These are phyloP conservation scores for Aeminium ludgeri DNA, from an alignment of 495 filamentous ascomycete species.

Conservation along the genomic window DNA sequence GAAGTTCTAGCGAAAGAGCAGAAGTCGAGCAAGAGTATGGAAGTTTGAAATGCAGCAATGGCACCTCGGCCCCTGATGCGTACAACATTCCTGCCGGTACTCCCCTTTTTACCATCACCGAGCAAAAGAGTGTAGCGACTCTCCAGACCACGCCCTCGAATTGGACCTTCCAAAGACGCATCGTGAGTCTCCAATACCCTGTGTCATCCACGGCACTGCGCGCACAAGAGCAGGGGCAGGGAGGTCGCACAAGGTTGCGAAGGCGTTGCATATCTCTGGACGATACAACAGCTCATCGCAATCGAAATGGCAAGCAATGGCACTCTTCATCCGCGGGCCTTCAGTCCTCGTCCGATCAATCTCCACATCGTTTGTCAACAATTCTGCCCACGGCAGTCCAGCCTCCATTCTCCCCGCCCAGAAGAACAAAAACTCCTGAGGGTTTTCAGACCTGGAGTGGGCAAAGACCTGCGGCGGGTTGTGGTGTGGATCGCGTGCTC, in stretches of 20 bases:
- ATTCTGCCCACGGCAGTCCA: not conserved
- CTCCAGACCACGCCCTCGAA: conserved; percentile 5
- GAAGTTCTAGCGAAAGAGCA: not conserved
- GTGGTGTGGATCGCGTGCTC: no score
- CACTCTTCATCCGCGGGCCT: not conserved
- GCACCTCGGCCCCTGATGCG: not conserved
- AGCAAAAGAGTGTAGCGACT: conserved; percentile 7
- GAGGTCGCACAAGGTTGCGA: not conserved
- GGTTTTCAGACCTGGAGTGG: conserved; percentile 13
- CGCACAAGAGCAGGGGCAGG: not conserved
- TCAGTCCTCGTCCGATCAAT: not conserved
- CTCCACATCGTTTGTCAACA: not conserved
- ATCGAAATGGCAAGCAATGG: not conserved
- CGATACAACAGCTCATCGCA: conserved; percentile 2
- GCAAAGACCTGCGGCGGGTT: not conserved
- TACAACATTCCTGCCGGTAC: not conserved
- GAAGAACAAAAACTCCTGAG: conserved; percentile 11
- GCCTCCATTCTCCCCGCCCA: conserved; percentile 9
- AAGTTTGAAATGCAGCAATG: not conserved
- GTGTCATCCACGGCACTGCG: not conserved
- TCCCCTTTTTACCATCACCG: conserved; percentile 10
- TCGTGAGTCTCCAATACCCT: not conserved
- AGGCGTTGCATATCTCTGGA: conserved; percentile 8
- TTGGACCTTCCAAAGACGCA: conserved; percentile 3
- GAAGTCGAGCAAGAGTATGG: not conserved